Evolutionary conservation across 2,329 filamentous ascomycete species (phyloP).

Genomic region (Drechslerella stenobrocha): DNA sequence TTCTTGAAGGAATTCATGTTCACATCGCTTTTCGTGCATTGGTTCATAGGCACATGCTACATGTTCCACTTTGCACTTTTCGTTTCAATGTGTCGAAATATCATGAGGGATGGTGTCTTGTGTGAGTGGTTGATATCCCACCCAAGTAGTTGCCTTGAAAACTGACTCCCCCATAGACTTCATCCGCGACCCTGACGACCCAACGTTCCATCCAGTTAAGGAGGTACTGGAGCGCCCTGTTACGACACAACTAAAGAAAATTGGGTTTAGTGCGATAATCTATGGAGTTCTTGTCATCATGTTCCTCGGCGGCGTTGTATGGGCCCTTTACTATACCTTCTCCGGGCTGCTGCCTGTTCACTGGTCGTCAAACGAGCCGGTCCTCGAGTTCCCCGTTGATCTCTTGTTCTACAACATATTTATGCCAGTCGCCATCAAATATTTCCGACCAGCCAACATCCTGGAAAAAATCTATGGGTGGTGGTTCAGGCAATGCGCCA

Average conservation of each 20-base stretch:
- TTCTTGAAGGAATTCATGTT: conserved; percentile 80
- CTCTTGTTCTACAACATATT: conserved; percentile 95
- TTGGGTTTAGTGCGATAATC: conserved; percentile 90
- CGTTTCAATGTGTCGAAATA: conserved; percentile 98
- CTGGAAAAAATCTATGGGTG: conserved; percentile 85
- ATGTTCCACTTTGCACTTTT: conserved; percentile 99
- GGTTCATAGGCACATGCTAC: conserved; percentile 98
- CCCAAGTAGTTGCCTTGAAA: neutral
- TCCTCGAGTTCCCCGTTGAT: conserved; percentile 91
- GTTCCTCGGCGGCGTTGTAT: conserved; percentile 92
- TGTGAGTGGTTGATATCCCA: conserved; percentile 63
- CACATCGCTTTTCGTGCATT: conserved; percentile 94
- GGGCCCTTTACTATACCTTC: conserved; percentile 74
- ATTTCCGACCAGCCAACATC: conserved; percentile 81
- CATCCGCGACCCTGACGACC: conserved; percentile 95
- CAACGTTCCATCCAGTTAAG: conserved; percentile 94
- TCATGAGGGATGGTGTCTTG: conserved; percentile 89
- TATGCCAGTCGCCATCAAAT: conserved; percentile 81
- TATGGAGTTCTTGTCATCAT: conserved; percentile 91
- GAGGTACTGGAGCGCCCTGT: conserved; percentile 94
- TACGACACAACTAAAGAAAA: conserved; percentile 90
- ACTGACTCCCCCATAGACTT: conserved; percentile 67
- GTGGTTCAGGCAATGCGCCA: conserved; percentile 91
- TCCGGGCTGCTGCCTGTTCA: conserved; percentile 81
- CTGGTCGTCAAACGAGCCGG: conserved; percentile 88